These are phyloP conservation scores for Mycosphaerella sp. DNA, from an alignment of 2,329 filamentous ascomycete genomes.

Conservation along the genomic window DNA sequence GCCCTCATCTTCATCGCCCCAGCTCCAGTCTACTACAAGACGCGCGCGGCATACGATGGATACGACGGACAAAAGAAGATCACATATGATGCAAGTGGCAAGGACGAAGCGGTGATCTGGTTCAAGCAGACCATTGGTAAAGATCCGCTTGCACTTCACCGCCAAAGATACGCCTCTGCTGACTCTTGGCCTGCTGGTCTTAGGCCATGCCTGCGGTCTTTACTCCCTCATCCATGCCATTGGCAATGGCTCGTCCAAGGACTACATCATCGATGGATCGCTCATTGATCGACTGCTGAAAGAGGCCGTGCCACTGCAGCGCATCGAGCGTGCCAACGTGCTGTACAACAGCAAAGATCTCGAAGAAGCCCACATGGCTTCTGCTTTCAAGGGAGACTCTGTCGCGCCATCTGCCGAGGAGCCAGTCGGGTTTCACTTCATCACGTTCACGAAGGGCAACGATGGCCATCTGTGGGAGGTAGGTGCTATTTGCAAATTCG, in stretches of 20 bases:
- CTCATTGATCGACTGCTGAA: slow-evolving; percentile 43
- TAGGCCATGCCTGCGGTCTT: slow-evolving; percentile 51
- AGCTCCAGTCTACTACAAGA: slow-evolving; percentile 36
- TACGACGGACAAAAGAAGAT: slow-evolving; percentile 31
- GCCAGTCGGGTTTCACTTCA: slow-evolving; percentile 40
- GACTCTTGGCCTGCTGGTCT: not conserved
- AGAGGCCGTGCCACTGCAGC: slow-evolving; percentile 41
- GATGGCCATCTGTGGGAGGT: slow-evolving; percentile 46
- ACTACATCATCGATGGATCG: slow-evolving; percentile 41
- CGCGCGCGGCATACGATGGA: slow-evolving; percentile 40
- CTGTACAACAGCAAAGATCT: slow-evolving; percentile 46
- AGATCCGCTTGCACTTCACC: slow-evolving; percentile 34
- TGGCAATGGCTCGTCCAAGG: slow-evolving; percentile 44
- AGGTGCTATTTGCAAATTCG: not conserved
- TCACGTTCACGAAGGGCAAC: slow-evolving; percentile 43
- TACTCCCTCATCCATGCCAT: slow-evolving; percentile 53
- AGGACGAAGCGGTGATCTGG: slow-evolving; percentile 51
- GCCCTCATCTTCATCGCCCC: slow-evolving; percentile 52
- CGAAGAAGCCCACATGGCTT: slow-evolving; percentile 41
- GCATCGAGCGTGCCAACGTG: slow-evolving; percentile 43
- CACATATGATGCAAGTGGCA: slow-evolving; percentile 44
- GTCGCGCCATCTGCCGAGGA: slow-evolving; percentile 29
- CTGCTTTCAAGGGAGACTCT: slow-evolving; percentile 40
- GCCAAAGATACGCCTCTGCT: no score
- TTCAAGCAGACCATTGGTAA: slow-evolving; percentile 47